These are phyloP conservation scores for Suillus subluteus DNA, from an alignment of 768 basidiomycete genomes.

Conservation along the genomic window DNA sequence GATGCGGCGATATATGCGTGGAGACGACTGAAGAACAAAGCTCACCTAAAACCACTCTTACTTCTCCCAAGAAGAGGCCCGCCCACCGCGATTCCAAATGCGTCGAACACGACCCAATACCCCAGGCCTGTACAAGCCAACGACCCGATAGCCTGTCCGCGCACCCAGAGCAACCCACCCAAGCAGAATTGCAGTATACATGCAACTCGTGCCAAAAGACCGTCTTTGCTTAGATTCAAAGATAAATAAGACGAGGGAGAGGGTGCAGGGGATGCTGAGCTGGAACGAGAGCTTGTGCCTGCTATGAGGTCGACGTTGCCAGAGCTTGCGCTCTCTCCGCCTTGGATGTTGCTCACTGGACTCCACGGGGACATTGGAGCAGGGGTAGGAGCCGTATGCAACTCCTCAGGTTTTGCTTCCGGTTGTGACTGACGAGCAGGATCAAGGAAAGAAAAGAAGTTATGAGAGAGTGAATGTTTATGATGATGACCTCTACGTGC, in stretches of 20 bases:
- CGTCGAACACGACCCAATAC: conserved; percentile 96
- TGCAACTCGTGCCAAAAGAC: conserved; percentile 26
- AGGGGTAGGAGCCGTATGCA: conserved; percentile 63
- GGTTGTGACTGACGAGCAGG: conserved; percentile 40
- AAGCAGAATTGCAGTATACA: conserved; percentile 54
- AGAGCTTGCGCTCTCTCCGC: background rate
- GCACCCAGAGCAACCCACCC: conserved; percentile 83
- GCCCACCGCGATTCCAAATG: conserved; percentile 69
- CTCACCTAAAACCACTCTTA: conserved; percentile 64
- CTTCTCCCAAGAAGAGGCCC: conserved; percentile 24
- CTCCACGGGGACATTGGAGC: conserved; percentile 70
- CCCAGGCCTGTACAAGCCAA: conserved; percentile 89
- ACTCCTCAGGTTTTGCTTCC: conserved; percentile 32
- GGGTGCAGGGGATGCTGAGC: conserved; percentile 21
- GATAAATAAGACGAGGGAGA: conserved; percentile 4
- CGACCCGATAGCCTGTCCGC: conserved; percentile 87
- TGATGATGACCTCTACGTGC: conserved; percentile 77
- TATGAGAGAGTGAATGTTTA: conserved; percentile 92
- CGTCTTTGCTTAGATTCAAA: conserved; percentile 12
- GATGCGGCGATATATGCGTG: background rate
- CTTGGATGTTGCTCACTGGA: conserved; percentile 29
- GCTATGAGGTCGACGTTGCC: background rate
- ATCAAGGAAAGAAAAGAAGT: conserved; percentile 95
- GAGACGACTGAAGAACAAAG: conserved; percentile 31
- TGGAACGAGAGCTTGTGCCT: conserved; percentile 19